phyloP scores from a whole-genome alignment of 768 basidiomycete species.

The Pleurotus ostreatus region DNA sequence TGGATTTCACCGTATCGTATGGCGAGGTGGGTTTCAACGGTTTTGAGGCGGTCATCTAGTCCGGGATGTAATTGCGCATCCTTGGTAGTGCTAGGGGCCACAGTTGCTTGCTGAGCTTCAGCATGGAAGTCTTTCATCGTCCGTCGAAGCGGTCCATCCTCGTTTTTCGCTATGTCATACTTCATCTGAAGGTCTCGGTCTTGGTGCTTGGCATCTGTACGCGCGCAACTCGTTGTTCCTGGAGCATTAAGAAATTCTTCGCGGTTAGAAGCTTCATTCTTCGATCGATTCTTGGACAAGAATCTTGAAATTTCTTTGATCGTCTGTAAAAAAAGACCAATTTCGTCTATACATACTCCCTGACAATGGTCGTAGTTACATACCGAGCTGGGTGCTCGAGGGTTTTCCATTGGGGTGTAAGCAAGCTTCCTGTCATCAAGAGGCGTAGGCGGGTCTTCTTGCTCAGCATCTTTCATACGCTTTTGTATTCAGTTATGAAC shows the following conservation, averaged over 20 bases:
- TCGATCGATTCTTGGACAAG: conserved; percentile 64
- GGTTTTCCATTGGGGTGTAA: conserved; percentile 48
- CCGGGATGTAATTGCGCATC: conserved; percentile 48
- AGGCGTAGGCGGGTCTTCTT: conserved; percentile 11
- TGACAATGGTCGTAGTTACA: conserved; percentile 19
- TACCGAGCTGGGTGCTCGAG: conserved; percentile 58
- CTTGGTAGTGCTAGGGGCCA: conserved; percentile 13
- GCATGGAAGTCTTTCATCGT: conserved; percentile 37
- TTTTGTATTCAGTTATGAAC: not conserved
- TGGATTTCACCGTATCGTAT: conserved; percentile 61
- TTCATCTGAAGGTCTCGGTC: conserved; percentile 80
- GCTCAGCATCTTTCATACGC: conserved; percentile 1
- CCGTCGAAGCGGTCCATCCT: conserved; percentile 67
- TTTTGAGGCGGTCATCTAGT: conserved; percentile 57
- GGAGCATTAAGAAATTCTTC: conserved; percentile 62
- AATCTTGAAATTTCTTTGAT: conserved; percentile 71
- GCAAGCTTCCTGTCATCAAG: conserved; percentile 70
- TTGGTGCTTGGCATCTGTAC: conserved; percentile 65
- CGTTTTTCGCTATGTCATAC: conserved; percentile 85
- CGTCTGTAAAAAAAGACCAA: conserved; percentile 33
- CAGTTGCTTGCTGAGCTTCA: not conserved
- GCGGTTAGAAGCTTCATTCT: conserved; percentile 75
- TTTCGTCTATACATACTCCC: not conserved
- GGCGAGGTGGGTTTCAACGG: conserved; percentile 69
- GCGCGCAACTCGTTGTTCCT: conserved; percentile 56